A percentile compares a stretch with the other conserved stretches of the same genome.
phyloP scores from a whole-genome alignment of 495 filamentous ascomycete species.

The Terfezia boudieri region DNA sequence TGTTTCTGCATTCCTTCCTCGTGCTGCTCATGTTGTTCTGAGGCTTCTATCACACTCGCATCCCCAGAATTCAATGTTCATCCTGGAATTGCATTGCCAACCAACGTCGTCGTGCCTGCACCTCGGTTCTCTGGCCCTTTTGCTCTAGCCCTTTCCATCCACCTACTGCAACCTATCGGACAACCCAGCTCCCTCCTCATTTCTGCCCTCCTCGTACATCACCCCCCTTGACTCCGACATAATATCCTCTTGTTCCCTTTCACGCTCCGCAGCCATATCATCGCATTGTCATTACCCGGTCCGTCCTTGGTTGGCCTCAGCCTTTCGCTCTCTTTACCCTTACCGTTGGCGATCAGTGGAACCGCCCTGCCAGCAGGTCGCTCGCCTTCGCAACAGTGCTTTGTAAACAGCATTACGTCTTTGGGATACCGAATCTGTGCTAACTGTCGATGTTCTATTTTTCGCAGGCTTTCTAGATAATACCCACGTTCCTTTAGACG shows the following conservation, averaged over 20 bases:
- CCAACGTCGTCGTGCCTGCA: not conserved
- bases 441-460: conserved; percentile 9
- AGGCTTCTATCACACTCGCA: too few relatives aligned
- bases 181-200: conserved; percentile 5
- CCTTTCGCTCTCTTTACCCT: conserved; percentile 12
- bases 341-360: conserved; percentile 5
- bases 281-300: not conserved
- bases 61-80: too few relatives aligned
- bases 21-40: too few relatives aligned
- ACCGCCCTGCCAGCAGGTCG: conserved; percentile 11
- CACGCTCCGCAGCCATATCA: conserved; percentile 12
- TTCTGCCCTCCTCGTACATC: conserved; percentile 7
- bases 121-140: not conserved
- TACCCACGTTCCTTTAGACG: not conserved
- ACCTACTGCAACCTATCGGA: conserved; percentile 15
- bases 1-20: too few relatives aligned
- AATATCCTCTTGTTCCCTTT: conserved; percentile 15
- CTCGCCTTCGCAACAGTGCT: conserved; percentile 14
- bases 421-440: conserved; percentile 14
- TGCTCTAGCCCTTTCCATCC: not conserved
- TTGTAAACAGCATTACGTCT: conserved; percentile 10
- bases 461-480: conserved; percentile 9
- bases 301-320: conserved; percentile 6
- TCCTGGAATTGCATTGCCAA: not conserved
- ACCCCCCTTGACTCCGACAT: conserved; percentile 15